Evolutionary conservation across 768 basidiomycete genomes (phyloP).

Genomic region (Hericium rajendrae): DNA sequence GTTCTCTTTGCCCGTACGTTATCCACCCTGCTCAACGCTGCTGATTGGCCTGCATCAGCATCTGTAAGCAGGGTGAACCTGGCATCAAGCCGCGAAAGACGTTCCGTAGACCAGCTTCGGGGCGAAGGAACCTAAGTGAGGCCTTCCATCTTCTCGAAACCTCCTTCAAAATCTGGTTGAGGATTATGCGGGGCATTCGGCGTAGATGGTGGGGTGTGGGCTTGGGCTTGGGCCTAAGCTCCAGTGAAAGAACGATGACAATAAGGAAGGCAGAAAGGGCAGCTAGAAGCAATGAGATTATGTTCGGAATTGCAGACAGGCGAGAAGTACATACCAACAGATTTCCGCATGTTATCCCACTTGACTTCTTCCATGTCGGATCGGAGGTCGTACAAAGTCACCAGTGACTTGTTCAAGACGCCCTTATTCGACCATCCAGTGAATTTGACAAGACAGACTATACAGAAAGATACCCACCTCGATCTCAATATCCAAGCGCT

Average conservation of each 20-base stretch:
- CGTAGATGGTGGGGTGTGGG: slow-evolving; percentile 22
- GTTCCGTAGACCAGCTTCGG: neutral
- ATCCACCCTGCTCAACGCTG: too few relatives aligned
- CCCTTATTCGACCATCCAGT: slow-evolving; percentile 34
- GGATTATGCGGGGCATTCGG: neutral
- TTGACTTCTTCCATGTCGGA: slow-evolving; percentile 78
- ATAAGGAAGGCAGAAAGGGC: slow-evolving; percentile 57
- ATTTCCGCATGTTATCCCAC: slow-evolving; percentile 83
- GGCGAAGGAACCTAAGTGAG: neutral
- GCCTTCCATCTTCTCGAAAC: slow-evolving; percentile 3
- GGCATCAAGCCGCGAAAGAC: neutral
- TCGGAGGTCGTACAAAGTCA: slow-evolving; percentile 67
- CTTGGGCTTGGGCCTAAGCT: slow-evolving; percentile 40
- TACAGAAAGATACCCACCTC: slow-evolving; percentile 40
- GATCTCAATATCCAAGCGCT: slow-evolving; percentile 74
- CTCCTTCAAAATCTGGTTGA: slow-evolving; percentile 1
- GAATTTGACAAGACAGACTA: neutral
- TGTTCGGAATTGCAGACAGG: neutral
- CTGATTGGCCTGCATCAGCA: too few relatives aligned
- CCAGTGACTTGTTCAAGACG: slow-evolving; percentile 63
- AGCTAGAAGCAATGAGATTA: slow-evolving; percentile 26
- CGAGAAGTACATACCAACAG: slow-evolving; percentile 48
- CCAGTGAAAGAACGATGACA: slow-evolving; percentile 63
- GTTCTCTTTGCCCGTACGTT: too few relatives aligned
- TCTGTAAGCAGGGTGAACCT: neutral